Base-by-base conservation (phyloP, 164 flowering plant genomes). In the Cinnamomum chago region DNA sequence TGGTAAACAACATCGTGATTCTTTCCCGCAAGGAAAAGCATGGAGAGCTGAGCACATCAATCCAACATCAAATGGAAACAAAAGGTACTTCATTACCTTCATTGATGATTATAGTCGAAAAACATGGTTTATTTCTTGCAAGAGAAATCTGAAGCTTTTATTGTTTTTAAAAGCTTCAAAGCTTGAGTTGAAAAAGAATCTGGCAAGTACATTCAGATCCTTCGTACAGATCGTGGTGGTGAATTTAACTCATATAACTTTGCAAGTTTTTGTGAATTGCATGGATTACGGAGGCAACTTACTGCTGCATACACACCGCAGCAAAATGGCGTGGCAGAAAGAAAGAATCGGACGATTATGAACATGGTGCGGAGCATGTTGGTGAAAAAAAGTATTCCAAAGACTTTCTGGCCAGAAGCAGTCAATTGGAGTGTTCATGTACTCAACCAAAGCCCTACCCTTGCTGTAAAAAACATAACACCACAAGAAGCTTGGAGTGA, bases 401-500 rank as follows among this genome's bases (percentile, higher is more conserved):
- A 67, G 14, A 30, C 0, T 0, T 67, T 67, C 15, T 67, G 51
- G 23, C 50, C 51, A 2, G 50, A 67, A 67, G 70, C 23, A 30
- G 50, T 67, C 2, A 67, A 67, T 18, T 67, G 24, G 70, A 67
- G n/a, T 13, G 51, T 28, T 9, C 70, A 67, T 35, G 50, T 67
- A 2, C 6, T 67, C 3, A 67, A 67, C 15, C 20, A 3, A 33
- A 67, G 70, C 50, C 70, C 70, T 3, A 67, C 70, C 20, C 13
- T 30, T 25, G 27, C 27, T 28, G 62, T 66, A 2, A 73, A 68
- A 30, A n/a, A 75, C 18, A 68, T 67, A 35, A 68, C 65, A 33
- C 76, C 55, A 27, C 35, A 68, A 35, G 76, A 75, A 33, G 71
- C 67, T 18, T 75, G 66, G 72, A 68, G 66, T 58, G 72, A 67